Conservation (phyloP, 2,329 filamentous ascomycete species). For the Fusarium bactridioides region DNA sequence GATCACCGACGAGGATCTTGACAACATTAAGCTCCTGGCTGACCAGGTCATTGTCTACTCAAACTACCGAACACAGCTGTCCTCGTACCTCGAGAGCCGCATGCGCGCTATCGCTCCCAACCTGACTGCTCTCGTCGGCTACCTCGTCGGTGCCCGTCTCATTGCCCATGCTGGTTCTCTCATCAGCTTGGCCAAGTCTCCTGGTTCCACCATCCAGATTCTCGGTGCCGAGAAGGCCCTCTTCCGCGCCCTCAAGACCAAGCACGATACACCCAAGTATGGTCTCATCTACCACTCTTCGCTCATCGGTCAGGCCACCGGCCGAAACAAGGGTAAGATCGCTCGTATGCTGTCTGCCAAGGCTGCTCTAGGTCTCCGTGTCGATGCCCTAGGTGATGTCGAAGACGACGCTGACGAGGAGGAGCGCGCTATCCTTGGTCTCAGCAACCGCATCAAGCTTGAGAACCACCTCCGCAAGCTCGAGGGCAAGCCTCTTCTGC, state of each 20-base stretch:
- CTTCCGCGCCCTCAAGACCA: conserved; percentile 98
- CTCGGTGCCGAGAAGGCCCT: conserved; percentile 98
- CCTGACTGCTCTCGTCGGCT: conserved; percentile 89
- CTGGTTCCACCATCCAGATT: conserved; percentile 96
- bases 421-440: conserved; percentile 83
- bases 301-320: conserved; percentile 94
- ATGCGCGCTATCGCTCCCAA: conserved; percentile 99
- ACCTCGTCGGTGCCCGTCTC: conserved; percentile 90
- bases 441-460: conserved; percentile 73
- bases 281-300: conserved; percentile 93
- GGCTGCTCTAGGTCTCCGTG: conserved; percentile 89
- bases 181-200: conserved; percentile 93
- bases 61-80: conserved; percentile 87
- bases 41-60: conserved; percentile 93
- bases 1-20: conserved; percentile 89
- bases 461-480: conserved; percentile 79
- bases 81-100: conserved; percentile 86
- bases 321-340: conserved; percentile 99
- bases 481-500: conserved; percentile 88
- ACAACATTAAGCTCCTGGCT: conserved; percentile 90
- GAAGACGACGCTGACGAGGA: conserved; percentile 83
- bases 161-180: conserved; percentile 95
- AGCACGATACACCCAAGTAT: conserved; percentile 99
- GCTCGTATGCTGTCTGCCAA: conserved; percentile 95
- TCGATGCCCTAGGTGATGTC: conserved; percentile 74